Base-by-base conservation (phyloP, 2,329 filamentous ascomycete genomes). In the Xylariaceae sp. region DNA sequence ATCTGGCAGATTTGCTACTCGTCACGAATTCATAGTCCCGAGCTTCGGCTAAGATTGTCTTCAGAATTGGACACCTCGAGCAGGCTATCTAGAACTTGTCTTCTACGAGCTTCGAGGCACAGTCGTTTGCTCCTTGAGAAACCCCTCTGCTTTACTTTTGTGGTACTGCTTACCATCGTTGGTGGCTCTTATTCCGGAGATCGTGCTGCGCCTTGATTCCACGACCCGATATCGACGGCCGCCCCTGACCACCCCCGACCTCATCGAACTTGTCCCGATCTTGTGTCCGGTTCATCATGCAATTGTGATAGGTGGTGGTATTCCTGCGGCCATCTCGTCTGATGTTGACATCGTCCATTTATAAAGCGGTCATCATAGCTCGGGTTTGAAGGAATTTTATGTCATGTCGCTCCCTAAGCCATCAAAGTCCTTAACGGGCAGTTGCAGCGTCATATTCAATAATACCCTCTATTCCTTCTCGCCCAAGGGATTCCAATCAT, bases 401-500 rank as follows among this genome's bases (percentile, higher is more conserved):
- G 48, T 52, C 55, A 96, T 96, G 91, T 78, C 86, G 69, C 79
- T 88, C 54, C 91, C 91, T 47, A 76, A 85, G 68, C 91, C 92
- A 50, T 77, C 83, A 50, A 81, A 86, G 70, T 79, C 87, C 60
- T 77, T 97, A 71, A 83, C 86, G 72, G 86, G 88, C 74, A 87
- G 90, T 68, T 98, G 93, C 75, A 91, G 92, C 55, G 85, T 89
- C 68, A 82, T 97, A 59, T 81, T 90, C 77, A 81, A 92, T 70
- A 87, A 92, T 72, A 91, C 87, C 12, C 84, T 98, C 50, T 98
- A 96, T 77, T 87, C 89, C 44, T 96, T 91, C 73, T 90, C 91
- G 5, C 75, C 85, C 7, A 75, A 84, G 45, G 89, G 86, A 23
- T 93, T 98, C 66, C 84, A 92, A 71, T 89, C 89, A 7, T 75